Percentiles rank a stretch among this genome's conserved stretches.
These are phyloP conservation scores for Amphibolis antarctica DNA, from an alignment of 106 monocot species.

Conservation along the genomic window DNA sequence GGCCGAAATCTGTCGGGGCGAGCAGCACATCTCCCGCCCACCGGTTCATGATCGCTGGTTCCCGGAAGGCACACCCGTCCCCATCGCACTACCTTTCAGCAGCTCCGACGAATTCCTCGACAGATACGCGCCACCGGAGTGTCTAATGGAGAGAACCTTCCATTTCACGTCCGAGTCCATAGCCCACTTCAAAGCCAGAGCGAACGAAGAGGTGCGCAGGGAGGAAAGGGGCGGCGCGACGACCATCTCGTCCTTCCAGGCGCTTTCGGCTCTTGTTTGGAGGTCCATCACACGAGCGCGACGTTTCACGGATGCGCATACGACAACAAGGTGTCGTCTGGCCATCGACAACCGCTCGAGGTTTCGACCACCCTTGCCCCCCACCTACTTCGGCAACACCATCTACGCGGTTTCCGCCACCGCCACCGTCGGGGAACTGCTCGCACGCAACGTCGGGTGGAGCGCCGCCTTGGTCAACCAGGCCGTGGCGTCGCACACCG, in stretches of 20 bases:
- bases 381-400: constrained; percentile 79
- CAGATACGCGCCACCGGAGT: constrained; percentile 36
- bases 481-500: constrained; percentile 32
- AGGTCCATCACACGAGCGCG: constrained; percentile 60
- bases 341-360: constrained; percentile 79
- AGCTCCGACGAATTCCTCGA: constrained; percentile 45
- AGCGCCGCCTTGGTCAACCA: constrained; percentile 37
- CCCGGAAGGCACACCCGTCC: constrained; percentile 44
- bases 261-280: constrained; percentile 78
- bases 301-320: constrained; percentile 7
- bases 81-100: too few species aligned
- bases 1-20: constrained; percentile 54
- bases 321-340: constrained; percentile 63
- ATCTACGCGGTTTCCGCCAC: constrained; percentile 73
- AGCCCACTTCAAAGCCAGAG: constrained; percentile 40
- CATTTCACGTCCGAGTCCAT: constrained; percentile 42
- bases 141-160: constrained; percentile 63
- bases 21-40: constrained; percentile 4
- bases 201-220: constrained; percentile 8
- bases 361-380: constrained; percentile 31
- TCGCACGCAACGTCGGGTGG: constrained; percentile 28
- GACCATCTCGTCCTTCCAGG: constrained; percentile 69
- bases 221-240: not conserved
- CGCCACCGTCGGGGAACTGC: constrained; percentile 41
- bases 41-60: constrained; percentile 71